A percentile compares a stretch with the other conserved stretches of the same genome.
Conservation (phyloP, 768 basidiomycete genomes). For the Steccherinum ochraceum region DNA sequence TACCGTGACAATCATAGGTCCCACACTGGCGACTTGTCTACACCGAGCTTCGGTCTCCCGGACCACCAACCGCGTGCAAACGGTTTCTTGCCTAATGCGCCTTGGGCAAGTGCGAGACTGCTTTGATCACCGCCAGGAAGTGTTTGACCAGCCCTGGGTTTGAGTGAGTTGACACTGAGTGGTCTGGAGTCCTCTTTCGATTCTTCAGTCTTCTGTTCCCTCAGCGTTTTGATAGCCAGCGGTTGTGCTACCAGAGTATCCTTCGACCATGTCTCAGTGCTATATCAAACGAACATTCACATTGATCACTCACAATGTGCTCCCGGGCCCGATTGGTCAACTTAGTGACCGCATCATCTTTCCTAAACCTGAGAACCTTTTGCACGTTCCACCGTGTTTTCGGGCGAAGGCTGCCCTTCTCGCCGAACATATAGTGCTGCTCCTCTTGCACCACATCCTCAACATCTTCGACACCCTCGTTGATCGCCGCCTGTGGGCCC, state of each 20-base stretch:
- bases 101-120: conserved; percentile 49
- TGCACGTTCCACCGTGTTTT: conserved; percentile 72
- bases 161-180: conserved; percentile 12
- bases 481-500: conserved; percentile 41
- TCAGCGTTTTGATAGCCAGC: conserved; percentile 39
- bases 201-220: conserved; percentile 30
- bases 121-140: conserved; percentile 52
- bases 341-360: conserved; percentile 35
- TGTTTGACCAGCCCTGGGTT: conserved; percentile 44
- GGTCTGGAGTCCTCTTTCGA: conserved; percentile 3
- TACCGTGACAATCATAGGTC: conserved; percentile 13
- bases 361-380: conserved; percentile 62
- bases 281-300: neutral
- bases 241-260: conserved; percentile 66
- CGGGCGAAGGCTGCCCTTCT: conserved; percentile 43
- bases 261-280: conserved; percentile 29
- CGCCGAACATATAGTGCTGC: conserved; percentile 30
- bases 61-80: conserved; percentile 15
- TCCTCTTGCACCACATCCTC: conserved; percentile 45
- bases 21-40: conserved; percentile 20
- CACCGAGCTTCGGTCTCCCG: conserved; percentile 23
- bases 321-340: conserved; percentile 52
- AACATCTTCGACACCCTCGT: conserved; percentile 41
- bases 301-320: conserved; percentile 50
- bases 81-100: conserved; percentile 27